phyloP scores from a whole-genome alignment of 495 filamentous ascomycete genomes.

The Bathelium albidoporum region DNA sequence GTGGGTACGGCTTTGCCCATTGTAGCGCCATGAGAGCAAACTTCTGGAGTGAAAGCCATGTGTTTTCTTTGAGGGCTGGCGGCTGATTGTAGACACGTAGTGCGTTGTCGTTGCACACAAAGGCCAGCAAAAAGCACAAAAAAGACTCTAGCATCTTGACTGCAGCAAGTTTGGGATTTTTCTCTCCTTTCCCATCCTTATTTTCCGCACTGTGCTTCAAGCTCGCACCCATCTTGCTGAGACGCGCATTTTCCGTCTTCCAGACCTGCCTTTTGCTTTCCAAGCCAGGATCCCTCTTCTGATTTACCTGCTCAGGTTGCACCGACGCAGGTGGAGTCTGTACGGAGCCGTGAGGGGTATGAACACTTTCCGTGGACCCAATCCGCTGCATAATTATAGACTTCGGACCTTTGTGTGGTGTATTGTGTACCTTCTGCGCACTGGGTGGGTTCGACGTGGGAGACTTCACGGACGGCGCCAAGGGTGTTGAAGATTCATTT shows the following conservation, averaged over 20 bases:
- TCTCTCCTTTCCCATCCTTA: not conserved
- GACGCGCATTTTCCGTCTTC: not conserved
- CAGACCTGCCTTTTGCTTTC: not conserved
- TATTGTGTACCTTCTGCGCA: conserved; percentile 15
- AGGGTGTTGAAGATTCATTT: conserved; percentile 14
- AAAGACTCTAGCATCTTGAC: conserved; percentile 1
- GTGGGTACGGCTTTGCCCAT: not conserved
- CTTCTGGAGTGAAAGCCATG: not conserved
- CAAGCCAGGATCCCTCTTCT: not conserved
- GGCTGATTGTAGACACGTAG: not conserved
- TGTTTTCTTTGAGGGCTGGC: not conserved
- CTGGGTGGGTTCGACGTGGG: conserved; percentile 21
- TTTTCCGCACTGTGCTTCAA: not conserved
- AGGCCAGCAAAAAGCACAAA: not conserved
- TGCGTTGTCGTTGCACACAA: not conserved
- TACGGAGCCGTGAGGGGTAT: not conserved
- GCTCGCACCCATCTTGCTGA: not conserved
- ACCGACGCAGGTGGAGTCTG: not conserved
- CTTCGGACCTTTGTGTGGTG: not conserved
- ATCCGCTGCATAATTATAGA: not conserved
- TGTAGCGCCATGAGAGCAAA: not conserved
- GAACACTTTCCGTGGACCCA: not conserved
- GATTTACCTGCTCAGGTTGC: not conserved
- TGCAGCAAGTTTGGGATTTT: not conserved
- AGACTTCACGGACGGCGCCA: conserved; percentile 13